Evolutionary conservation across 768 basidiomycete species (phyloP).

Genomic region (Lactarius sp.): DNA sequence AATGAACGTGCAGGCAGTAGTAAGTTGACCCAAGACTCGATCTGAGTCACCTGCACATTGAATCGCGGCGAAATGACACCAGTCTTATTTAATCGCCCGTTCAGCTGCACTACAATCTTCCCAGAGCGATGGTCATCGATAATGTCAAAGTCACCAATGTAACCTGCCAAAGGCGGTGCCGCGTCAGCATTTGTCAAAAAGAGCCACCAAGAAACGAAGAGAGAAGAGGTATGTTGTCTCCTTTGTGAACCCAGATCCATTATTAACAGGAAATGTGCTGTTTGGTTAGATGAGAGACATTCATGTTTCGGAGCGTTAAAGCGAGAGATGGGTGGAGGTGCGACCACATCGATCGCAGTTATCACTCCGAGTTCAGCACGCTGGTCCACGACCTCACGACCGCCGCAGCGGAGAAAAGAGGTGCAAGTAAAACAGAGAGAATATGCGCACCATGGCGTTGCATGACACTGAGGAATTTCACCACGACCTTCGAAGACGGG

Average conservation of each 20-base stretch:
- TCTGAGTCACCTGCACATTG: conserved; percentile 90
- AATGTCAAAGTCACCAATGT: conserved; percentile 98
- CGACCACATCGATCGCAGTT: conserved; percentile 74
- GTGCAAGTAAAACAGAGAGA: background rate
- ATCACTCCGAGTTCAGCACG: conserved; percentile 57
- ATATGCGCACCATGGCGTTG: conserved; percentile 86
- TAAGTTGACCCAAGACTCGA: conserved; percentile 96
- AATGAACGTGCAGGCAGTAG: conserved; percentile 94
- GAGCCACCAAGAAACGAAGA: background rate
- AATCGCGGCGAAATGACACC: conserved; percentile 99
- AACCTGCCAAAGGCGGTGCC: conserved; percentile 47
- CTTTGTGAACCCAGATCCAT: conserved; percentile 52
- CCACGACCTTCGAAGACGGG: conserved; percentile 95
- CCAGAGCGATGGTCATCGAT: conserved; percentile 98
- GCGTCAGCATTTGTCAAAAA: conserved; percentile 6
- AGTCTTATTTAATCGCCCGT: conserved; percentile 98
- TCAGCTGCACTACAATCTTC: conserved; percentile 97
- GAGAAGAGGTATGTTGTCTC: conserved; percentile 42
- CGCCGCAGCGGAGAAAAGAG: background rate
- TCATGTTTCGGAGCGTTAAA: conserved; percentile 80
- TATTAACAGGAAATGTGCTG: conserved; percentile 41
- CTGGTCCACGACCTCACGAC: background rate
- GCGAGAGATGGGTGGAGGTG: conserved; percentile 62
- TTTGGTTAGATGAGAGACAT: conserved; percentile 52
- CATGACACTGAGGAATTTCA: conserved; percentile 98